phyloP scores from a whole-genome alignment of 306 rosid species.

The Vachellia pachyceras region DNA sequence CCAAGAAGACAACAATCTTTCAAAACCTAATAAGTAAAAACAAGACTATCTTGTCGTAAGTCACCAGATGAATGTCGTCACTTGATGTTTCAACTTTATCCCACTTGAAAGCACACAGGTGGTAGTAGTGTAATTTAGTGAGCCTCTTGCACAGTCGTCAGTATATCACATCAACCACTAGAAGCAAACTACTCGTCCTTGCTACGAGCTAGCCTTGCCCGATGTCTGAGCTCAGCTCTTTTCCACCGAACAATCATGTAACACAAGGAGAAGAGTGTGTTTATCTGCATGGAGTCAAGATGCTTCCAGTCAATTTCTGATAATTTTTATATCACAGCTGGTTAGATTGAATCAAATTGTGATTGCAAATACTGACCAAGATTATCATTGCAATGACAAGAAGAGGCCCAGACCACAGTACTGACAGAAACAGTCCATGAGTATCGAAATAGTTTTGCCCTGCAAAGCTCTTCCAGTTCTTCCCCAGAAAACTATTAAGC shows the following conservation, averaged over 20 bases:
- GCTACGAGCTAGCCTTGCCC: slow-evolving; percentile 70
- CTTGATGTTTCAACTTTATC: neutral
- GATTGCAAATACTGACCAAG: slow-evolving; percentile 64
- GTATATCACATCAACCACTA: slow-evolving; percentile 24
- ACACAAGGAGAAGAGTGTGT: slow-evolving; percentile 85
- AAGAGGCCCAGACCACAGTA: slow-evolving; percentile 95
- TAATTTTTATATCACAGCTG: slow-evolving; percentile 2
- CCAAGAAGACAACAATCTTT: neutral
- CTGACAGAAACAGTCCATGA: slow-evolving; percentile 79
- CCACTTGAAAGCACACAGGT: neutral
- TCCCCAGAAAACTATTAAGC: slow-evolving; percentile 59
- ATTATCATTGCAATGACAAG: slow-evolving; percentile 82
- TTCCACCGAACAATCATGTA: slow-evolving; percentile 90
- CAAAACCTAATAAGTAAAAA: neutral
- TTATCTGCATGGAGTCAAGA: slow-evolving; percentile 64
- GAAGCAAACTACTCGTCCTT: slow-evolving; percentile 67
- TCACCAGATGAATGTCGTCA: neutral
- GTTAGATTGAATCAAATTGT: neutral
- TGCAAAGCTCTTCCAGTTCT: slow-evolving; percentile 84
- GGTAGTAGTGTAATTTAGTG: neutral
- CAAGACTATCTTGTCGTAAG: too few species aligned
- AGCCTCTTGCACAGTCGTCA: slow-evolving; percentile 20
- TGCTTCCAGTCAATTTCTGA: slow-evolving; percentile 26
- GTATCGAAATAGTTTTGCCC: slow-evolving; percentile 90
- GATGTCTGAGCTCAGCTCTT: slow-evolving; percentile 91